These are phyloP conservation scores for Phytopythium chamaehyphon DNA, from an alignment of 352 stramenopile species.

Conservation along the genomic window DNA sequence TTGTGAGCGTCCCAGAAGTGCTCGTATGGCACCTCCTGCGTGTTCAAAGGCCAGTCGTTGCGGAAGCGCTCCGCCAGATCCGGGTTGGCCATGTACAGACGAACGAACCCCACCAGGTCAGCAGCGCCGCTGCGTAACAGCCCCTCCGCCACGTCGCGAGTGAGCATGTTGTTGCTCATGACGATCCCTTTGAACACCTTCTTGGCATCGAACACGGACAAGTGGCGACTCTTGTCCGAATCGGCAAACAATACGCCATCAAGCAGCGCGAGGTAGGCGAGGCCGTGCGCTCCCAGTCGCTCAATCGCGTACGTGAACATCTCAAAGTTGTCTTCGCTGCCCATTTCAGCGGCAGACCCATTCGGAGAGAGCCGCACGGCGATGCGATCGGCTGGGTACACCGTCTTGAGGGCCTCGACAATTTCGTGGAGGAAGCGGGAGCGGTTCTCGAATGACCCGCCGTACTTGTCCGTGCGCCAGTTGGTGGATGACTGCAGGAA, in stretches of 20 bases:
- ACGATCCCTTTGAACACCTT: slow-evolving; percentile 25
- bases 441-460: slow-evolving; percentile 77
- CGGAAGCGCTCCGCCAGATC: slow-evolving; percentile 18
- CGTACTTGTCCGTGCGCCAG: slow-evolving; percentile 73
- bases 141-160: slow-evolving; percentile 20
- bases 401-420: slow-evolving; percentile 42
- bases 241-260: slow-evolving; percentile 15
- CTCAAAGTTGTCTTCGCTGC: slow-evolving; percentile 22
- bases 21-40: slow-evolving; percentile 14
- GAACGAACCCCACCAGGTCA: slow-evolving; percentile 41
- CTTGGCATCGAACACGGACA: slow-evolving; percentile 27
- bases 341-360: slow-evolving; percentile 25
- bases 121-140: slow-evolving; percentile 24
- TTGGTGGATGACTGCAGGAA: slow-evolving; percentile 51
- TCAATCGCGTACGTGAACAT: slow-evolving; percentile 37
- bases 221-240: slow-evolving; percentile 15
- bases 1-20: slow-evolving; percentile 20
- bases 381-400: slow-evolving; percentile 20
- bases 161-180: slow-evolving; percentile 33
- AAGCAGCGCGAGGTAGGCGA: slow-evolving; percentile 26
- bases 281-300: slow-evolving; percentile 14
- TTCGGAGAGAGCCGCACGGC: slow-evolving; percentile 25
- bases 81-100: slow-evolving; percentile 41
- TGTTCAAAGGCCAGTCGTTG: slow-evolving; percentile 21
- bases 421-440: slow-evolving; percentile 57